These are phyloP conservation scores for Pseudonitzschia delicatissima DNA, from an alignment of 108 stramenopile genomes.

Conservation along the genomic window DNA sequence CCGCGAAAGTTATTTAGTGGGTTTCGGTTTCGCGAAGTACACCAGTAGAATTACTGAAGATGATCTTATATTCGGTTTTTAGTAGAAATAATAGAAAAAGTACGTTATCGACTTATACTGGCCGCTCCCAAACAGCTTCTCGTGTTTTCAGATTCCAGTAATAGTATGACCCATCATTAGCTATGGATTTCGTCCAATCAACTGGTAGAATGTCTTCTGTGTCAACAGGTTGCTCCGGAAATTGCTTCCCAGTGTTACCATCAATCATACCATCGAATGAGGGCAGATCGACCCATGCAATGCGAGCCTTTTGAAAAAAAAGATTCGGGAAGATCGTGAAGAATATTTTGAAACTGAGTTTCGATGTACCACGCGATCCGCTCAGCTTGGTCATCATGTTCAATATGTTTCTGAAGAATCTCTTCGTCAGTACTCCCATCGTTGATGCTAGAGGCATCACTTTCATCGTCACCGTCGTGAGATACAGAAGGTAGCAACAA, in stretches of 20 bases:
- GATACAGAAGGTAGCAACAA: slow-evolving; percentile 19
- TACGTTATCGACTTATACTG: slow-evolving; percentile 24
- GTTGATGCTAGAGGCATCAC: background rate
- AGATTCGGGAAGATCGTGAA: slow-evolving; percentile 61
- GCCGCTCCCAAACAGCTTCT: slow-evolving; percentile 65
- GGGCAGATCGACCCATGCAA: slow-evolving; percentile 81
- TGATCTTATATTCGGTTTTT: background rate
- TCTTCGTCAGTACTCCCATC: slow-evolving; percentile 26
- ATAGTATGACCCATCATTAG: slow-evolving; percentile 68
- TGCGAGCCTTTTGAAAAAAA: slow-evolving; percentile 70
- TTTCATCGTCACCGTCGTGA: slow-evolving; percentile 2
- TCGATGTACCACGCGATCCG: slow-evolving; percentile 80
- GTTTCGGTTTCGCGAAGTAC: background rate
- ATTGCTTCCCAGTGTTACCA: slow-evolving; percentile 41
- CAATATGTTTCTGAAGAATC: slow-evolving; percentile 22
- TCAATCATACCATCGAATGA: slow-evolving; percentile 61
- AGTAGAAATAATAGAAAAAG: background rate
- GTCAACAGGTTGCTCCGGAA: slow-evolving; percentile 39
- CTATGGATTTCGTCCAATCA: slow-evolving; percentile 66
- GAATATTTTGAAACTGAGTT: slow-evolving; percentile 73
- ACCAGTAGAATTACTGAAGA: background rate
- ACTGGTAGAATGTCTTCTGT: slow-evolving; percentile 55
- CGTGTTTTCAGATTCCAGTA: slow-evolving; percentile 74
- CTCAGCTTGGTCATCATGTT: slow-evolving; percentile 56
- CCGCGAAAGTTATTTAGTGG: slow-evolving; percentile 9